phyloP scores from a whole-genome alignment of 1,284 basidiomycete genomes.

The Lignosus rhinocerotis region DNA sequence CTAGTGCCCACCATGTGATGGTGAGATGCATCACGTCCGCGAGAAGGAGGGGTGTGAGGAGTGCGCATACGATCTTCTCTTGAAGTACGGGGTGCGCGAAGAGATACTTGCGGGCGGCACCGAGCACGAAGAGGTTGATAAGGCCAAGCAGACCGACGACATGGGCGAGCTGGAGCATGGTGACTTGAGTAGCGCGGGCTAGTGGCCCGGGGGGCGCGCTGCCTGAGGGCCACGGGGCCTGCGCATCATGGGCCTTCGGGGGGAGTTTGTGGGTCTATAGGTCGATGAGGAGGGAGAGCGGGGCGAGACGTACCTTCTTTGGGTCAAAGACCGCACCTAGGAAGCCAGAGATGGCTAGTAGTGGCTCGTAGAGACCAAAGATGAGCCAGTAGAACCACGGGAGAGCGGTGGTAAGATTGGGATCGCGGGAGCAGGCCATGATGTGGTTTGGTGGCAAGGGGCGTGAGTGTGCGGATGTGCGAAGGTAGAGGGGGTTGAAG shows the following conservation, averaged over 20 bases:
- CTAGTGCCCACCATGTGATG: conserved; percentile 72
- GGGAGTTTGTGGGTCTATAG: not conserved
- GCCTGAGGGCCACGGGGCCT: conserved; percentile 66
- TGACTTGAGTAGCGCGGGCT: conserved; percentile 64
- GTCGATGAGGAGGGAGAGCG: not conserved
- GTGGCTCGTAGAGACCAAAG: conserved; percentile 73
- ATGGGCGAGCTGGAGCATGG: conserved; percentile 69
- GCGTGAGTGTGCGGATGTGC: not conserved
- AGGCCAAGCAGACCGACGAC: conserved; percentile 72
- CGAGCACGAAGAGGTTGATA: conserved; percentile 66
- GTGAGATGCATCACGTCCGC: conserved; percentile 67
- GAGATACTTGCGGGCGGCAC: conserved; percentile 59
- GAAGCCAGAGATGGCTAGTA: conserved; percentile 63
- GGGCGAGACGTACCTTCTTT: conserved; percentile 46
- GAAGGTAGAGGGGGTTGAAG: not conserved
- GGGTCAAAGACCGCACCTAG: conserved; percentile 69
- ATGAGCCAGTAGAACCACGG: conserved; percentile 70
- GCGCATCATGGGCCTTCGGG: conserved; percentile 63
- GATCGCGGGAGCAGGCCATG: conserved; percentile 11
- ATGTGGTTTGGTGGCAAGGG: conserved; percentile 5
- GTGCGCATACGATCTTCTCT: conserved; percentile 63
- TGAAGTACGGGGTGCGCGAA: conserved; percentile 58
- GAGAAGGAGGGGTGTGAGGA: conserved; percentile 65
- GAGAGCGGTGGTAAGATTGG: conserved; percentile 52
- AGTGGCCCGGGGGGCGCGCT: conserved; percentile 49